Percentiles rank a stretch among this genome's conserved stretches.
Evolutionary conservation across 1,284 basidiomycete species (phyloP).

Genomic region (Calocybe gambosa): DNA sequence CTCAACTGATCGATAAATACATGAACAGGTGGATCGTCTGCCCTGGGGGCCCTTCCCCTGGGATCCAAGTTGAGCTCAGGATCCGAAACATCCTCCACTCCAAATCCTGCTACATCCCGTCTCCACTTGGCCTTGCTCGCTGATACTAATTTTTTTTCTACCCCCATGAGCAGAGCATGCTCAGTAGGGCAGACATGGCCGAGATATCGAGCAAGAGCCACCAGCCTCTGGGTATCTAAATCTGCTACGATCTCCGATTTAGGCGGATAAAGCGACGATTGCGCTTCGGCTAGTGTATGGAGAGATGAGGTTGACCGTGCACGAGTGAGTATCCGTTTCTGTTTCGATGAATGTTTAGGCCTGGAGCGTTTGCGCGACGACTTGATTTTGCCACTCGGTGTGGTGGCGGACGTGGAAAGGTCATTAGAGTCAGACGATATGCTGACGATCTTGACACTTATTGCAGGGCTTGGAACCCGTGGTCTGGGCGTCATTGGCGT

Average conservation of each 20-base stretch:
- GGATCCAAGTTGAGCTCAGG: conserved; percentile 35
- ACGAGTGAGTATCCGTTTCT: conserved; percentile 1
- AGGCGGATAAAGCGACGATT: background rate
- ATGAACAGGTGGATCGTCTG: conserved; percentile 61
- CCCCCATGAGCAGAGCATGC: conserved; percentile 2
- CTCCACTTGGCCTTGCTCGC: conserved; percentile 17
- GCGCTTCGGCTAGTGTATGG: background rate
- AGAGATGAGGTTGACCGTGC: conserved; percentile 10
- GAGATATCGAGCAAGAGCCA: conserved; percentile 10
- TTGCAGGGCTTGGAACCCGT: background rate
- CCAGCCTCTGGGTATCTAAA: conserved; percentile 2
- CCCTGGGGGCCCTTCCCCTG: conserved; percentile 30
- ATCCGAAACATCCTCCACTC: conserved; percentile 12
- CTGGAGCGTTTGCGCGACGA: background rate
- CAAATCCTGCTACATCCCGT: conserved; percentile 17
- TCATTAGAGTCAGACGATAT: background rate
- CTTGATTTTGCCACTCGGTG: background rate
- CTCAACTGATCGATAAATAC: conserved; percentile 82
- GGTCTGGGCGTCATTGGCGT: conserved; percentile 3
- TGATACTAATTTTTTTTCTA: conserved; percentile 10
- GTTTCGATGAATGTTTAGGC: background rate
- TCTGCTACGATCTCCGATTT: background rate
- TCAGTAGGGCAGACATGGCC: conserved; percentile 10
- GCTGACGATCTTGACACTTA: background rate
- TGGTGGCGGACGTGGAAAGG: background rate